Evolutionary conservation across 192 early-diverging fungal genomes (phyloP), one percentile per base, ranked within the genome.

Genomic region (Coemansia sp.): DNA sequence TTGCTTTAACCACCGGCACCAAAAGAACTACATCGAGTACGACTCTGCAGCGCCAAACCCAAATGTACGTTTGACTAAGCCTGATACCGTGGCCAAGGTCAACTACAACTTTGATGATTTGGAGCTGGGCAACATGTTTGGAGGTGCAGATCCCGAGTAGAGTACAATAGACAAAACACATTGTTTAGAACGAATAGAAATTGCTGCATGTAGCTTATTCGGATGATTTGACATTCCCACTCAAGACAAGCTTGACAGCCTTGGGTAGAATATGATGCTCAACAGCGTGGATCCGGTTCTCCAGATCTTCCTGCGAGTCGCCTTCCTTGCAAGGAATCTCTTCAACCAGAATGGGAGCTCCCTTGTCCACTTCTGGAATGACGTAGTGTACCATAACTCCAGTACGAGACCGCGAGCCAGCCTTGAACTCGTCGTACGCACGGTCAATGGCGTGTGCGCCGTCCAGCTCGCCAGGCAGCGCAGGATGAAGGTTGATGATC

Each of bases 401-500:
- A 0, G 92, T 93, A 10, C 84, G 70, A 9, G 69, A 76, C 23
- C 91, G 88, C 60, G 86, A 73, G 10, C 93, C 94, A 34, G 84
- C 83, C 71, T 87, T 65, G 64, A 85, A 96, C 20, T 93, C 95
- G n/a, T 89, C 86, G 70, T 85, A 97, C 4, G 97, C 97, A 11
- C 96, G 82, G 50, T 94, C 92, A 56, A 99, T 98, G 12, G 97
- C 94, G 61, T 93, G 84, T 1, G 95, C 93, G n/a, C 97, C 97
- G 64, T 98, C 94, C 72, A 99, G 93, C 71, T 91, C 85, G 42
- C 94, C 94, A 7, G 97, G 97, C 24, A 99, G 79, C 2, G 97
- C 95, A 20, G 97, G 97, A 59, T 99, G 97, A 60, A 99, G 79
- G 80, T 99, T 99, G 72, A 99, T 93, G 57, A 99, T 82, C 44